A percentile compares a stretch with the other conserved stretches of the same genome.
Evolutionary conservation across 2,329 filamentous ascomycete species (phyloP).

Genomic region (Aspergillus fumigatiaffinis): DNA sequence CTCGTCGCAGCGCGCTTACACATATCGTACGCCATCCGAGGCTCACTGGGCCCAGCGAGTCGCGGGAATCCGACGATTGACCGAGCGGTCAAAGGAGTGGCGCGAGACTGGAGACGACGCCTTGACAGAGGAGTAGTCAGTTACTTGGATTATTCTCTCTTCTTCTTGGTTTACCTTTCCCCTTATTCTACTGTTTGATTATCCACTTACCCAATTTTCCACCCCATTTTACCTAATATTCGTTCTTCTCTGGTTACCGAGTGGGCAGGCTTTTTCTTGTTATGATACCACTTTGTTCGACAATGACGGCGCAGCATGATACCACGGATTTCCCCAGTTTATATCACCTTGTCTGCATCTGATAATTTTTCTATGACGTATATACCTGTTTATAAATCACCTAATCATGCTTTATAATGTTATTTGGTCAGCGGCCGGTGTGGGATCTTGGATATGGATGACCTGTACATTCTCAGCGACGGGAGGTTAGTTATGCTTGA

Average conservation of each 20-base stretch:
- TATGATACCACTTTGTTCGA: constrained; percentile 41
- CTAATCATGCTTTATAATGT: not conserved
- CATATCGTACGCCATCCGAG: constrained; percentile 86
- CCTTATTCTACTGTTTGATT: constrained; percentile 9
- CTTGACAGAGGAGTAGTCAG: constrained; percentile 49
- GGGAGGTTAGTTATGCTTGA: not conserved
- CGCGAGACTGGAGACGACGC: constrained; percentile 79
- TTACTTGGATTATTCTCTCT: constrained; percentile 1
- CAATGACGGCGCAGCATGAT: constrained; percentile 33
- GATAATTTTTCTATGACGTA: not conserved
- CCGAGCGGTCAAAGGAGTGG: constrained; percentile 85
- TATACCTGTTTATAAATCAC: constrained; percentile 8
- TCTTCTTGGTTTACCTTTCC: constrained; percentile 4
- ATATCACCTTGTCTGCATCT: not conserved
- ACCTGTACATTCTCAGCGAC: not conserved
- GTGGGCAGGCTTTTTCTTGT: constrained; percentile 12
- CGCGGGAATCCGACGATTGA: constrained; percentile 72
- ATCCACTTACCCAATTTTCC: constrained; percentile 6
- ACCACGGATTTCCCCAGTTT: constrained; percentile 21
- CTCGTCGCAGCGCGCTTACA: constrained; percentile 88
- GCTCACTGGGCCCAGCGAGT: constrained; percentile 83
- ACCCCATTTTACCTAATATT: constrained; percentile 3
- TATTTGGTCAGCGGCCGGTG: not conserved
- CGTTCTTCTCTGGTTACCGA: not conserved
- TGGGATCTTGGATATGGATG: not conserved